Percentiles rank a stretch among this genome's conserved stretches.
Evolutionary conservation across 1,284 basidiomycete genomes (phyloP).

Genomic region (Chalciporus sp.): DNA sequence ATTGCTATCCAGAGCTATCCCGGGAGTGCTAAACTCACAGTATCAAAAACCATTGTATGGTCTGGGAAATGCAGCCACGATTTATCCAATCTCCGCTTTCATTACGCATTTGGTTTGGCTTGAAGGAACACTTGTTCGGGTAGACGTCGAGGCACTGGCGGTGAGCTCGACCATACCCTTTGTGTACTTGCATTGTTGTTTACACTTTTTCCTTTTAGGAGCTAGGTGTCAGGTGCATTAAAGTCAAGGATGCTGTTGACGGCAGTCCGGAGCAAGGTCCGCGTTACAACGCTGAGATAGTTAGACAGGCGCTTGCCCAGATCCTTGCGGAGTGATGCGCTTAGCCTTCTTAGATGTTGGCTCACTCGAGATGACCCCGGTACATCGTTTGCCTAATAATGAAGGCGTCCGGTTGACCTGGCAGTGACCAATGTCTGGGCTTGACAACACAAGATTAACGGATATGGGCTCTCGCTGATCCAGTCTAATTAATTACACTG

Average conservation of each 20-base stretch:
- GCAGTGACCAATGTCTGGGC: neutral
- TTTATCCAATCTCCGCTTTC: constrained; percentile 71
- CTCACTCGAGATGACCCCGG: neutral
- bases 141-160: constrained; percentile 62
- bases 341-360: neutral
- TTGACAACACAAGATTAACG: too few relatives aligned
- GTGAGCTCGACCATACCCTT: constrained; percentile 51
- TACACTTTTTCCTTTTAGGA: constrained; percentile 37
- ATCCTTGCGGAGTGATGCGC: constrained; percentile 33
- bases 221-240: constrained; percentile 64
- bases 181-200: neutral
- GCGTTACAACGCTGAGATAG: constrained; percentile 53
- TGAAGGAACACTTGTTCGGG: constrained; percentile 57
- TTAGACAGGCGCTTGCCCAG: constrained; percentile 49
- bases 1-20: constrained; percentile 57
- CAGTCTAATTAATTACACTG: neutral
- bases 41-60: constrained; percentile 54
- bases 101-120: constrained; percentile 86
- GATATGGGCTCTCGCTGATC: neutral
- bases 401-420: neutral
- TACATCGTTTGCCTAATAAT: neutral
- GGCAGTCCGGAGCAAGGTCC: constrained; percentile 30
- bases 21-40: constrained; percentile 66
- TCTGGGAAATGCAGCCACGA: constrained; percentile 59
- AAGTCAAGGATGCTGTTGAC: constrained; percentile 33